phyloP scores from a whole-genome alignment of 2,329 filamentous ascomycete species.

The Neonectria faginata region DNA sequence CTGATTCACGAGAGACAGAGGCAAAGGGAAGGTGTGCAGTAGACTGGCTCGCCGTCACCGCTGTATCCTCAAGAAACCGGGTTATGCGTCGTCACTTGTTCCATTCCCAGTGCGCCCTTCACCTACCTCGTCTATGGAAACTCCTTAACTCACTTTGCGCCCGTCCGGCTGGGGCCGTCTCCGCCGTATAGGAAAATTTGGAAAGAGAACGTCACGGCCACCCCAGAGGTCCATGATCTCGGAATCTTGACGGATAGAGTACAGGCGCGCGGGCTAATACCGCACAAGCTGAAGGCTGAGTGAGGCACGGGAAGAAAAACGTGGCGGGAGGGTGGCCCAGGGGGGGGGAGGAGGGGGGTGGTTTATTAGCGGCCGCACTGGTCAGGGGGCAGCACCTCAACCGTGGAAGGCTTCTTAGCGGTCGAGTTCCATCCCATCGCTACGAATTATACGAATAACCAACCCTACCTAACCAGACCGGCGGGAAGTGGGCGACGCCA shows the following conservation, averaged over 20 bases:
- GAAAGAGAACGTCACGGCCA: too few relatives aligned
- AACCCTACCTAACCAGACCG: not conserved
- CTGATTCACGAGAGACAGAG: slow-evolving; percentile 9
- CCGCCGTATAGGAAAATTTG: not conserved
- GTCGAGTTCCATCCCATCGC: not conserved
- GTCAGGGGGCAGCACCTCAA: slow-evolving; percentile 14
- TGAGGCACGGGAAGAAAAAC: slow-evolving; percentile 21
- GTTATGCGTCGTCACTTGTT: slow-evolving; percentile 11
- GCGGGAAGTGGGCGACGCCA: slow-evolving; percentile 16
- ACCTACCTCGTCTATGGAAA: not conserved
- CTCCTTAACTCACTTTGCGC: not conserved
- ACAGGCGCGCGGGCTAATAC: too few relatives aligned
- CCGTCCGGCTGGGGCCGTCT: not conserved
- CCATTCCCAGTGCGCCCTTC: slow-evolving; percentile 11
- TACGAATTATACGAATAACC: slow-evolving; percentile 20
- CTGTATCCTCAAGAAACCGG: slow-evolving; percentile 8
- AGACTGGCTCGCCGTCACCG: slow-evolving; percentile 1
- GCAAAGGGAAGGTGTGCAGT: slow-evolving; percentile 2
- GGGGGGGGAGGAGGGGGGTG: slow-evolving; percentile 16
- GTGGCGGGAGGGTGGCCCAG: slow-evolving; percentile 34
- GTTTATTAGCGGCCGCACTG: slow-evolving; percentile 27
- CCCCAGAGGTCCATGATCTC: not conserved
- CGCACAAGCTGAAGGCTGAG: not conserved
- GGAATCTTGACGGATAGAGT: too few relatives aligned
- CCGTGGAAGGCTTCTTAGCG: not conserved